A percentile compares a stretch with the other conserved stretches of the same genome.
Evolutionary conservation across 176 grass and related monocot genomes (phyloP).

Genomic region (Alloteropsis semialata): DNA sequence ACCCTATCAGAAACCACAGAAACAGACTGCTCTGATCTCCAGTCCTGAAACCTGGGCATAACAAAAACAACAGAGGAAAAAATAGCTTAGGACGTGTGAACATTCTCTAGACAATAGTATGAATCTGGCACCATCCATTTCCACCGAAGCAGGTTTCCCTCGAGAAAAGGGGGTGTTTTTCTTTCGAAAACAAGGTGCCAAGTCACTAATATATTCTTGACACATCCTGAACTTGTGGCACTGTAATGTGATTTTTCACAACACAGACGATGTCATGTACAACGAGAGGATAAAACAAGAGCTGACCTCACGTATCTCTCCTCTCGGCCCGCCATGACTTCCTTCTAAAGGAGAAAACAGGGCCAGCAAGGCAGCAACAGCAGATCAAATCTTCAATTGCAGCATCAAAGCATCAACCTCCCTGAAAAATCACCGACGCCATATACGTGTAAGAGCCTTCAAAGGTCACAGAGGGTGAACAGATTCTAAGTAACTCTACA

Average conservation of each 20-base stretch:
- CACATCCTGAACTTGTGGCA: not conserved
- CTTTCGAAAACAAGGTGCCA: not conserved
- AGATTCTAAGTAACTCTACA: not conserved
- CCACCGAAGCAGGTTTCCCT: not conserved
- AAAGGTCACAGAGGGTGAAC: not conserved
- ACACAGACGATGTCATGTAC: not conserved
- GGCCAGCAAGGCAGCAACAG: not conserved
- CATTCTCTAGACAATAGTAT: slow-evolving; percentile 12
- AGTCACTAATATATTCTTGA: not conserved
- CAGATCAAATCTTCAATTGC: slow-evolving; percentile 23
- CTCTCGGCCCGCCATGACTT: slow-evolving; percentile 43
- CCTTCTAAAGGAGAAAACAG: slow-evolving; percentile 20
- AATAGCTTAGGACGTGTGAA: not conserved
- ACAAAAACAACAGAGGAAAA: not conserved
- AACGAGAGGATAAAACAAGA: slow-evolving; percentile 11
- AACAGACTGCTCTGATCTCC: slow-evolving; percentile 67
- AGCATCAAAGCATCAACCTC: slow-evolving; percentile 16
- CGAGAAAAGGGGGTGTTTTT: not conserved
- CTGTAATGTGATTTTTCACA: not conserved
- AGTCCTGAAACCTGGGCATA: slow-evolving; percentile 71
- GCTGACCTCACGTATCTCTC: slow-evolving; percentile 63
- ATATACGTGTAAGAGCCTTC: slow-evolving; percentile 1
- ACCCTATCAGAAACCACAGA: slow-evolving; percentile 64
- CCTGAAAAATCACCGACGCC: slow-evolving; percentile 7
- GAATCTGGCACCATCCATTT: not conserved